Conservation (phyloP, 345 rosid species). For the Salix caprea region DNA sequence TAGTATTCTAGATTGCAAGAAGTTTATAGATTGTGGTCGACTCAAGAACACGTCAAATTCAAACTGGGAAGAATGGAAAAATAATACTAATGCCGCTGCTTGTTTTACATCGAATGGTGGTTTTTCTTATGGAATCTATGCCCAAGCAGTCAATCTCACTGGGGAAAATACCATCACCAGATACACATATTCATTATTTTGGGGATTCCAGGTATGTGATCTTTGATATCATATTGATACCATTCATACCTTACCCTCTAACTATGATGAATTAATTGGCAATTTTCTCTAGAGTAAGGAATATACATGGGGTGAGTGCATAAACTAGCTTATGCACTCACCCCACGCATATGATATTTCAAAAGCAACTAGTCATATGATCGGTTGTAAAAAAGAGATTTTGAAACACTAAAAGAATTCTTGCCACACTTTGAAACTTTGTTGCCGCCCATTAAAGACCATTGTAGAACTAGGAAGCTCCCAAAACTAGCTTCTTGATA, state of each 20-base stretch:
- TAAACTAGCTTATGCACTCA: too few relatives aligned
- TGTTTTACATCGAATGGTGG: slow-evolving; percentile 43
- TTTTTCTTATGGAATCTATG: slow-evolving; percentile 60
- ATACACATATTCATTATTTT: slow-evolving; percentile 73
- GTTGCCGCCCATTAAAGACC: too few relatives aligned
- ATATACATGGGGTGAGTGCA: too few relatives aligned
- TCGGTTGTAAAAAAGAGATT: too few relatives aligned
- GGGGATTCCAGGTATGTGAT: slow-evolving; percentile 86
- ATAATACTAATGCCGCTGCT: slow-evolving; percentile 29
- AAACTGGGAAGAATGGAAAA: slow-evolving; percentile 27
- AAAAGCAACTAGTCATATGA: too few relatives aligned
- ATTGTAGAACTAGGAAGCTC: too few relatives aligned
- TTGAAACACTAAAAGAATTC: too few relatives aligned
- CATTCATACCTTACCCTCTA: neutral
- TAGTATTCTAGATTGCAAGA: slow-evolving; percentile 16
- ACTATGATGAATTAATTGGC: neutral
- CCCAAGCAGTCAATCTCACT: slow-evolving; percentile 54
- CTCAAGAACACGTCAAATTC: neutral
- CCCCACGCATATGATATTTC: too few relatives aligned
- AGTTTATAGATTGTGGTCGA: slow-evolving; percentile 58
- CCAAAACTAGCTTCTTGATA: too few relatives aligned
- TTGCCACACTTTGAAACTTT: too few relatives aligned
- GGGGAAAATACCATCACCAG: slow-evolving; percentile 32
- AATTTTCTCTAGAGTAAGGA: neutral
- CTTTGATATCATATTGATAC: neutral